Evolutionary conservation across 176 grass and related monocot species (phyloP).

Genomic region (Zizania latifolia): DNA sequence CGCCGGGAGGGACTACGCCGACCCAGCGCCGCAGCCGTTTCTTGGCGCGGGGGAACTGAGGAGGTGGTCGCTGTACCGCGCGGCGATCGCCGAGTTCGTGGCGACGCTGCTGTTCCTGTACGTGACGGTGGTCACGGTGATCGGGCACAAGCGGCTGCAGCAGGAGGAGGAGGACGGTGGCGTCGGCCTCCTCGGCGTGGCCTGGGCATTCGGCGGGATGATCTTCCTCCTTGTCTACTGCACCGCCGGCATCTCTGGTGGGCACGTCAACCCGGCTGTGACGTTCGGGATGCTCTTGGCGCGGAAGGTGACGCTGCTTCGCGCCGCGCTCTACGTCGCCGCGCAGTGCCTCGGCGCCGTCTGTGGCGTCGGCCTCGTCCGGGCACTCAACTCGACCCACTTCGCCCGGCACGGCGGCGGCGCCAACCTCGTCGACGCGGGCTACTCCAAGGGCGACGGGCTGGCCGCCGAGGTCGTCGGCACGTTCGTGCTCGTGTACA

Average conservation of each 20-base stretch:
- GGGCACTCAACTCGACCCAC: conserved; percentile 11
- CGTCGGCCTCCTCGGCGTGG: conserved; percentile 47
- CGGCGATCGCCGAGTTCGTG: conserved; percentile 48
- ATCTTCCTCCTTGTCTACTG: conserved; percentile 78
- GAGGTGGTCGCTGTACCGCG: conserved; percentile 41
- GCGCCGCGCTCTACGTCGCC: conserved; percentile 33
- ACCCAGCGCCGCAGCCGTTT: conserved; percentile 21
- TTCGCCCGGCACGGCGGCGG: conserved; percentile 27
- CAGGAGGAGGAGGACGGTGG: too few relatives aligned
- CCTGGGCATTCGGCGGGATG: conserved; percentile 66
- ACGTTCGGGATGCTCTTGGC: too few relatives aligned
- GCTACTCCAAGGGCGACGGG: conserved; percentile 25
- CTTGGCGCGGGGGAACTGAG: conserved; percentile 13
- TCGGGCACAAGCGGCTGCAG: conserved; percentile 31
- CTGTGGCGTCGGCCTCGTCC: conserved; percentile 42
- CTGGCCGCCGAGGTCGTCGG: conserved; percentile 43
- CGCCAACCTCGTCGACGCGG: conserved; percentile 17
- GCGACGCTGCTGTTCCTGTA: conserved; percentile 49
- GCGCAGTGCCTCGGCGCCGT: conserved; percentile 46
- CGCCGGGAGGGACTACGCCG: not conserved
- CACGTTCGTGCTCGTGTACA: too few relatives aligned
- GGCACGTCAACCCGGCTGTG: not conserved
- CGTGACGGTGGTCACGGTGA: conserved; percentile 34
- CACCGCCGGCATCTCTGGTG: conserved; percentile 74
- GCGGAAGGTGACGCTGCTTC: conserved; percentile 36